A percentile compares a stretch with the other conserved stretches of the same genome.
phyloP scores from a whole-genome alignment of 805 yeast species.

The Spathaspora passalidarum region DNA sequence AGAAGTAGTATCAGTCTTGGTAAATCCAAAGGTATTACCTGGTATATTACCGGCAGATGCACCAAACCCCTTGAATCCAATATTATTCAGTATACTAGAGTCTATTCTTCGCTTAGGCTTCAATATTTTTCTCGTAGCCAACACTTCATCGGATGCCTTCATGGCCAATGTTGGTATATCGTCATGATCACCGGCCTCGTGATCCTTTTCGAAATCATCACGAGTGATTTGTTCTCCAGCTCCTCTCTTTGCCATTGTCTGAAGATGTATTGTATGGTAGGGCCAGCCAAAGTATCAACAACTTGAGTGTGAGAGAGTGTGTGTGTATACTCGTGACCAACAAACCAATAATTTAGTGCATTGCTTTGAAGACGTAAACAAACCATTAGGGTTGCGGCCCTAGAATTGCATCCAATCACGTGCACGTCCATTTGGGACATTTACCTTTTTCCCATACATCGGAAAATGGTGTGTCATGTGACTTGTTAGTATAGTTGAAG shows the following conservation, averaged over 20 bases:
- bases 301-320: neutral
- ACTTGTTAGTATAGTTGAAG: neutral
- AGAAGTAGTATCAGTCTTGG: neutral
- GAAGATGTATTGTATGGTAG: neutral
- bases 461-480: neutral
- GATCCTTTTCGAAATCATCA: conserved; percentile 32
- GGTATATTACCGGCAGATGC: neutral
- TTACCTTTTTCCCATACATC: neutral
- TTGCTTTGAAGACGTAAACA: neutral
- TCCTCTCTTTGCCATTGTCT: conserved; percentile 60
- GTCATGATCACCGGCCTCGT: conserved; percentile 27
- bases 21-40: neutral
- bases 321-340: neutral
- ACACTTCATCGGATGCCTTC: conserved; percentile 57
- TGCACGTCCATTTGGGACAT: neutral
- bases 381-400: conserved; percentile 1
- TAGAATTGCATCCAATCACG: neutral
- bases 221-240: conserved; percentile 64
- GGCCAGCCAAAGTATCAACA: too few species aligned
- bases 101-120: conserved; percentile 43
- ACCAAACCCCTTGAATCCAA: conserved; percentile 5
- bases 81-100: neutral
- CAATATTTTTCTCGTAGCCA: conserved; percentile 70
- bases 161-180: conserved; percentile 29
- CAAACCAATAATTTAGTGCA: neutral